Evolutionary conservation across 441 rosid species (phyloP), one percentile per base, ranked within the genome.

Genomic region (Corymbia citriodora): DNA sequence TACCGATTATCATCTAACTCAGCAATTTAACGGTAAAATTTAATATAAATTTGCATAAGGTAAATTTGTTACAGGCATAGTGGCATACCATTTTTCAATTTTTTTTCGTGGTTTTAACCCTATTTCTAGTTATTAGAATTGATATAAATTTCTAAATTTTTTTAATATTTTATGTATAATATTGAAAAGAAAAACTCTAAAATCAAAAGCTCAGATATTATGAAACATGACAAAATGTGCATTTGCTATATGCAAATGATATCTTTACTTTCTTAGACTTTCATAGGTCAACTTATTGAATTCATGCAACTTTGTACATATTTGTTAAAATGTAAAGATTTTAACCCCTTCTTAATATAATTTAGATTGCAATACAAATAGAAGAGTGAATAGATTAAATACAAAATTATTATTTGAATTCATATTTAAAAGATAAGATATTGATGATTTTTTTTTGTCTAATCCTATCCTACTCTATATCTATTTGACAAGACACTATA

Each of bases 11-110:
- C 14, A 25, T 25, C 7, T 17, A 59, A 59, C 14, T 23, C 0
- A 0, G 1, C 3, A 59, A 59, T 59, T 59, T 59, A 7, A 25
- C 1, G 0, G 3, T 59, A 25, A 59, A 59, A 59, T 10, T 25
- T 11, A 59, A 59, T 11, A 0, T 10, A 59, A 59, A 27, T 0
- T 25, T 10, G 25, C 63, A 59, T 10, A 10, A 2, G 25, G 4
- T 59, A 59, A 59, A 59, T 59, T 10, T 5, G 14, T 59, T 4
- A 59, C 1, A 4, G 3, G 25, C 5, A 23, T 59, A 59, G 7
- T n/a, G 3, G 25, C 5, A 23, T 59, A 59, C 14, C 65, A 59
- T 1, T 59, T 10, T 59, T 27, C 23, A 2, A 1, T 10, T 59
- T 40, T 59, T 59, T 59, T 59, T 59, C 1, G n/a, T 10, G 3